Conservation (phyloP, 306 rosid genomes). For the Cucumis cinereus region DNA sequence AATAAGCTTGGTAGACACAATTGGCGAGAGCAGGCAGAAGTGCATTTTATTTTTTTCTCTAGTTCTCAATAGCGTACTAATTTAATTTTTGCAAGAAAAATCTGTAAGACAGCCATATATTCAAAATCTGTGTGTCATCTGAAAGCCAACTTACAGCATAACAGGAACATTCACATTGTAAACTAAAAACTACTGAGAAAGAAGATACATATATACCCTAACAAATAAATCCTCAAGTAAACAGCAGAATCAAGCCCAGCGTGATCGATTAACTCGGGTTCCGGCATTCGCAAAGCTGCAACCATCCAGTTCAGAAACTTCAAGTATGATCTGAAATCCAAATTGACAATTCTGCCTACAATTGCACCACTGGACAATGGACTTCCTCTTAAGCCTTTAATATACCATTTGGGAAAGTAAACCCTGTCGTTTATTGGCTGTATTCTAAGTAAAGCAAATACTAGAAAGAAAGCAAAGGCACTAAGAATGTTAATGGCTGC, state of each 20-base stretch:
- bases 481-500: conserved; percentile 81
- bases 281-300: conserved; percentile 88
- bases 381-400: conserved; percentile 74
- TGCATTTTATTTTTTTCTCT: neutral
- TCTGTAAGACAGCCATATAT: neutral
- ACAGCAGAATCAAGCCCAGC: conserved; percentile 93
- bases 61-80: neutral
- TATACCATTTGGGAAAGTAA: conserved; percentile 96
- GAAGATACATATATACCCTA: conserved; percentile 36
- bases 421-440: conserved; percentile 94
- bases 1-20: neutral
- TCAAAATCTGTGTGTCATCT: neutral
- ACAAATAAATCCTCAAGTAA: conserved; percentile 80
- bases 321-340: conserved; percentile 67
- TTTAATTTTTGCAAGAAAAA: neutral
- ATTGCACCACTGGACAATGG: conserved; percentile 57
- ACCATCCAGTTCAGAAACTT: conserved; percentile 91
- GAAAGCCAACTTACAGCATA: neutral
- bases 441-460: conserved; percentile 76
- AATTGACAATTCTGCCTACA: conserved; percentile 68
- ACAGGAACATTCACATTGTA: neutral
- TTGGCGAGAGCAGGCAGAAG: neutral
- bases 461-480: conserved; percentile 58
- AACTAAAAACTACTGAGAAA: neutral
- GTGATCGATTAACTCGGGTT: conserved; percentile 80